These are phyloP conservation scores for Selaginella moellendorffii DNA, from an alignment of 75 land plant genomes.

Conservation along the genomic window DNA sequence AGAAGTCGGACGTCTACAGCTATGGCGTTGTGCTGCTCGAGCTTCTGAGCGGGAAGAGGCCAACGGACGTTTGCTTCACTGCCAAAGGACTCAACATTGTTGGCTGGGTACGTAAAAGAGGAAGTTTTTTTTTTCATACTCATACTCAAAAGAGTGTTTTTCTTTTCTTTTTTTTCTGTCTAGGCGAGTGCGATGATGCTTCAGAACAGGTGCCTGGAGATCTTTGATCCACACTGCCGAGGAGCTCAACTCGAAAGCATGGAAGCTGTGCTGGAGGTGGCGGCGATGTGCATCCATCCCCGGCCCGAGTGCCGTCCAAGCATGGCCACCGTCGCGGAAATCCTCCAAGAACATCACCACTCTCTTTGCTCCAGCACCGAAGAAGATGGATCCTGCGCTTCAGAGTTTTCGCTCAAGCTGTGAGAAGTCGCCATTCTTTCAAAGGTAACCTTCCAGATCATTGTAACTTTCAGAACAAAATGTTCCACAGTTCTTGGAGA, in stretches of 20 bases:
- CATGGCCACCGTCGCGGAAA: background rate
- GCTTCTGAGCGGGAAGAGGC: background rate
- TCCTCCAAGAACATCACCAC: background rate
- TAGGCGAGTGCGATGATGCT: background rate
- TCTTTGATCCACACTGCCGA: background rate
- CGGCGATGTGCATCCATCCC: slow-evolving; percentile 2
- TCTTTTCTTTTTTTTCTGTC: background rate
- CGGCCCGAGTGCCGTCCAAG: background rate
- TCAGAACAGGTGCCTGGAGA: background rate
- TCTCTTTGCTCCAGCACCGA: too few relatives aligned
- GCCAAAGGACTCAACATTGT: slow-evolving; percentile 5
- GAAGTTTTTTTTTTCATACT: too few relatives aligned
- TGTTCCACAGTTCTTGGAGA: too few relatives aligned
- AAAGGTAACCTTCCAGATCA: too few relatives aligned
- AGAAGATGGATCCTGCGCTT: too few relatives aligned
- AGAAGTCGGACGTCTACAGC: slow-evolving; percentile 5
- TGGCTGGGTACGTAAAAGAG: slow-evolving; percentile 4
- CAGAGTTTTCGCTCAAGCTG: too few relatives aligned
- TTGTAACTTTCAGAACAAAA: too few relatives aligned
- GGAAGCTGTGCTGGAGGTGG: background rate
- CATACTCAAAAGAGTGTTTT: background rate
- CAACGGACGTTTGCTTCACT: background rate
- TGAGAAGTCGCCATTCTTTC: too few relatives aligned
- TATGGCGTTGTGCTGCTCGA: slow-evolving; percentile 5
- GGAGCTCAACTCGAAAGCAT: background rate